These are phyloP conservation scores for Pseudozyma tsukubaensis DNA, from an alignment of 1,284 basidiomycete genomes.

Conservation along the genomic window DNA sequence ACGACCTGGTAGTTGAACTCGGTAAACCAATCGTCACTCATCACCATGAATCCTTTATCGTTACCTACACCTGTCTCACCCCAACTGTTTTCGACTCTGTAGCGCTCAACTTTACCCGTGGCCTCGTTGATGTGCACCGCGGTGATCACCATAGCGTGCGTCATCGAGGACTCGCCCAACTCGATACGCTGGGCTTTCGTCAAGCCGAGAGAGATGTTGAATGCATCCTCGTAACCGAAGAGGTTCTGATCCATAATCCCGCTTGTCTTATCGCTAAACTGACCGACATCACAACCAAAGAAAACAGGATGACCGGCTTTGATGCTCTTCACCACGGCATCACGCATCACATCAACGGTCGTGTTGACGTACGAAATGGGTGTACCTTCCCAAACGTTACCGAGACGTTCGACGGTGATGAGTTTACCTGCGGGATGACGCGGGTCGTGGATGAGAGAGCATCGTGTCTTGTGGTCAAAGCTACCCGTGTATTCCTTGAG, in stretches of 20 bases:
- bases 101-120: slow-evolving; percentile 81
- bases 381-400: slow-evolving; percentile 88
- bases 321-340: slow-evolving; percentile 76
- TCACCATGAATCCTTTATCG: slow-evolving; percentile 89
- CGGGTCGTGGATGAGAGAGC: slow-evolving; percentile 95
- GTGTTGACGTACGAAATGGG: slow-evolving; percentile 89
- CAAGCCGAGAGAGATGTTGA: slow-evolving; percentile 74
- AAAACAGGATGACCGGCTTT: slow-evolving; percentile 91
- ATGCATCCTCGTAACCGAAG: slow-evolving; percentile 76
- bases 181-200: slow-evolving; percentile 87
- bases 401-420: slow-evolving; percentile 92
- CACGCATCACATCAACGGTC: slow-evolving; percentile 81
- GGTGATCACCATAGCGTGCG: slow-evolving; percentile 77
- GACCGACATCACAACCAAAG: slow-evolving; percentile 87
- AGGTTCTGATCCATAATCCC: slow-evolving; percentile 84
- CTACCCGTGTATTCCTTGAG: slow-evolving; percentile 64
- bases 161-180: slow-evolving; percentile 86
- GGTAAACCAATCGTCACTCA: slow-evolving; percentile 81
- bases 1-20: slow-evolving; percentile 73
- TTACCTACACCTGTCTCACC: slow-evolving; percentile 76
- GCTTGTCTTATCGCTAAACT: slow-evolving; percentile 76
- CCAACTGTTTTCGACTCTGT: slow-evolving; percentile 97
- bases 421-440: slow-evolving; percentile 83
- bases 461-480: slow-evolving; percentile 77
- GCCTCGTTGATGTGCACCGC: slow-evolving; percentile 61